phyloP scores from a whole-genome alignment of 345 rosid genomes.

The Salix exigua region DNA sequence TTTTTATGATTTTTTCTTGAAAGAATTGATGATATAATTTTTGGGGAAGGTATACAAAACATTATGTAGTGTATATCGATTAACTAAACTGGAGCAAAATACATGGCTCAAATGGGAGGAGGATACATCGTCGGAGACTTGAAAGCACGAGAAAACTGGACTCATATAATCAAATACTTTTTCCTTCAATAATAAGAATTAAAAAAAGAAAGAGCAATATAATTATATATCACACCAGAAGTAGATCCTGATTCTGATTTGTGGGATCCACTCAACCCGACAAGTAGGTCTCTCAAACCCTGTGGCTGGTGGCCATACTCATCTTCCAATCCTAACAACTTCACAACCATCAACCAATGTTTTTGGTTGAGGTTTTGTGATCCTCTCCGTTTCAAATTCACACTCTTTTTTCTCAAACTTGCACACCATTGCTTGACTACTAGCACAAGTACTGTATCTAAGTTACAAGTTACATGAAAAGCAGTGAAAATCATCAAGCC shows the following conservation, averaged over 20 bases:
- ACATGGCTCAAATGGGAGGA: too few relatives aligned
- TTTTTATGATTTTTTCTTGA: too few relatives aligned
- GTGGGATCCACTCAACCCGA: slow-evolving; percentile 57
- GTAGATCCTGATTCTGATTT: slow-evolving; percentile 61
- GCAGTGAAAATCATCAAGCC: slow-evolving; percentile 4
- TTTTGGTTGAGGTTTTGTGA: neutral
- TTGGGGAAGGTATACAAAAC: too few relatives aligned
- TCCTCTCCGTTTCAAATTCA: neutral
- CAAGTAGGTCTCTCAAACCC: slow-evolving; percentile 35
- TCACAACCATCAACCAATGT: slow-evolving; percentile 23
- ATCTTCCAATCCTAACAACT: slow-evolving; percentile 37
- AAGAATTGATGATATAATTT: too few relatives aligned
- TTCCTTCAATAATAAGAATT: neutral
- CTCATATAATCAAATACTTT: neutral
- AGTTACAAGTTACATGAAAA: slow-evolving; percentile 5
- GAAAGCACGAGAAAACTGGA: too few relatives aligned
- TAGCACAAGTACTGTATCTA: neutral
- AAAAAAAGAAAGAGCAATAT: neutral
- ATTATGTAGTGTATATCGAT: too few relatives aligned
- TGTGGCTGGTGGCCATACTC: slow-evolving; percentile 43
- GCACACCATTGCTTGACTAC: neutral
- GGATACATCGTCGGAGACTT: too few relatives aligned
- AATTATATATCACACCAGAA: slow-evolving; percentile 32
- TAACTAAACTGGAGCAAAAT: too few relatives aligned
- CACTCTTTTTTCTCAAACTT: neutral